A percentile compares a stretch with the other conserved stretches of the same genome.
phyloP scores from a whole-genome alignment of 768 basidiomycete genomes.

The Crucibulum laeve region DNA sequence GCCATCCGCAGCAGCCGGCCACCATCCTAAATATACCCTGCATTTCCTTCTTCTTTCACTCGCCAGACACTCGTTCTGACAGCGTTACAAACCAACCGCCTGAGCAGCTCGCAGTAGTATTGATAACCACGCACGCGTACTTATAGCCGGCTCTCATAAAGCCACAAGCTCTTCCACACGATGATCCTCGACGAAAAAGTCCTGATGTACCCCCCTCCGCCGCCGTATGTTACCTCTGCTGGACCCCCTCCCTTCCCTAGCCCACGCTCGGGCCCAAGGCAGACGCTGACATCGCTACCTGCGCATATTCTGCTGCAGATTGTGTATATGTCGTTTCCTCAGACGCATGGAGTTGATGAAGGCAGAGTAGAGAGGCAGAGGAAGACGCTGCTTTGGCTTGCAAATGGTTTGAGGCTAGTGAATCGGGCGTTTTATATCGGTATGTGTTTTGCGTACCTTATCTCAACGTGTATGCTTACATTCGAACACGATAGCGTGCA shows the following conservation, averaged over 20 bases:
- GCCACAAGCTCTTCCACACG: too few species aligned
- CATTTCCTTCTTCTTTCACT: too few species aligned
- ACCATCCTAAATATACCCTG: too few species aligned
- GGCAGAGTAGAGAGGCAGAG: conserved; percentile 50
- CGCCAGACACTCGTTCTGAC: too few species aligned
- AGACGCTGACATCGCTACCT: conserved; percentile 36
- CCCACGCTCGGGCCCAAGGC: not conserved
- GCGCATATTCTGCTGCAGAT: conserved; percentile 66
- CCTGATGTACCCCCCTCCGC: conserved; percentile 24
- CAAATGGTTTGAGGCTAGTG: conserved; percentile 57
- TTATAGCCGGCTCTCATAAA: too few species aligned
- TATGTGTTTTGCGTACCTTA: conserved; percentile 27
- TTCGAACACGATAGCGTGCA: conserved; percentile 45
- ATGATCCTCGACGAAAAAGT: conserved; percentile 37
- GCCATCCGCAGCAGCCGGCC: too few species aligned
- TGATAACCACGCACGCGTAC: too few species aligned
- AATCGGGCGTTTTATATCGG: conserved; percentile 67
- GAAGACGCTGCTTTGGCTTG: conserved; percentile 70
- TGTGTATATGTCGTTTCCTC: conserved; percentile 62
- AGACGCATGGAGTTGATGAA: conserved; percentile 27
- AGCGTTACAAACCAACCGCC: too few species aligned
- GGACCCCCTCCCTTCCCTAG: conserved; percentile 3
- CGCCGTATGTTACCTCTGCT: conserved; percentile 16
- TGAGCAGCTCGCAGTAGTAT: too few species aligned
- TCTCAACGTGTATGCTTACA: too few species aligned